Evolutionary conservation across 2,329 filamentous ascomycete species (phyloP), one percentile per base, ranked within the genome.

Genomic region (Xylaria sp.): DNA sequence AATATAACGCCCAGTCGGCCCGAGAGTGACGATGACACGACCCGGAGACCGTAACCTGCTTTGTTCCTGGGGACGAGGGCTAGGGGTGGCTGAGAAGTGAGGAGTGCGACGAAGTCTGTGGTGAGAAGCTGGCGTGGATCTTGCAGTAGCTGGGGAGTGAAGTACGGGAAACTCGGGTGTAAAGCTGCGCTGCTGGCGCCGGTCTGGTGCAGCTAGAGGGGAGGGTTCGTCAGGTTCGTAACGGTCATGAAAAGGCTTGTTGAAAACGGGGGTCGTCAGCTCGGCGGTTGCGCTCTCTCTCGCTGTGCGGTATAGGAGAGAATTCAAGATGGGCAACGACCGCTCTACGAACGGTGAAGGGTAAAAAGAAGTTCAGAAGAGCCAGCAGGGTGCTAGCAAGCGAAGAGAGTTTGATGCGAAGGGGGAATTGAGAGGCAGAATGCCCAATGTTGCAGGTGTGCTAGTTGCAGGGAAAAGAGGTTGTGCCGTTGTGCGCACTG

Each of bases 91-190:
- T 58, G 82, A 81, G 74, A 87, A 86, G 69, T 80, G 85, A 20
- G 85, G 82, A 8, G 85, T 87, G 72, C 84, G 84, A 67, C 84
- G 85, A 73, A 87, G 82, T 64, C 81, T 81, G 68, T 75, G 79
- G 55, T 81, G 80, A 45, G 85, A 86, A 65, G 83, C 81, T 64
- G 84, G 80, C 34, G 84, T 83, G 30, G 82, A 80, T 63, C 79
- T 80, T 52, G 66, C 68, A 59, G 58, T 56, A 30, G 53, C 55
- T 28, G 65, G 68, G 7, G 71, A n/a, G n/a, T 59, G 64, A 39
- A 45, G 28, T 56, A 56, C 43, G 65, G 65, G 62, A 48, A 58
- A 63, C 13, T 58, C 46, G 23, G 63, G 50, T 10, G 56, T 28
- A 60, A 63, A 43, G 46, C 64, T 76, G 72, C 68, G 76, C 74